Evolutionary conservation across 768 basidiomycete genomes (phyloP), one percentile per base, ranked within the genome.

Genomic region (Panaeolus papilionaceus): DNA sequence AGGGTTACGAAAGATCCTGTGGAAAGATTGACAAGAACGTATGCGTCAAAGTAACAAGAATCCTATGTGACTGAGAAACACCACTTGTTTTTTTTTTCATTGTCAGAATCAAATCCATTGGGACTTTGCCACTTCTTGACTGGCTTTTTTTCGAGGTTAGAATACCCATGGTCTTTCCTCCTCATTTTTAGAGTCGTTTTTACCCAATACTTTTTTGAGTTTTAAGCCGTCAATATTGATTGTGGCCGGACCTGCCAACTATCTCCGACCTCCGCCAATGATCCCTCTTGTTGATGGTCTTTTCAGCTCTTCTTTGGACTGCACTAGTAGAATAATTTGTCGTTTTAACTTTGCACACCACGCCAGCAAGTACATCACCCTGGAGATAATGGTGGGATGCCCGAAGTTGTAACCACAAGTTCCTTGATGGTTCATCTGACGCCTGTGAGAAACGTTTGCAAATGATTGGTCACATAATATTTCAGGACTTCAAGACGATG

Each of bases 241-340:
- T 58, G 54, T 58, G 54, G 54, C 54, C 54, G 54, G 54, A 58
- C 28, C 54, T 58, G 54, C 54, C 54, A 58, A 58, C 20, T 58
- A 58, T 58, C 54, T 58, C 54, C 54, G 54, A 58, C 54, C 54
- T 58, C 54, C 54, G 54, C 54, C 54, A 58, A 58, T 58, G 54
- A 58, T 58, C 54, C 54, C 11, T 58, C 28, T 58, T 58, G 33
- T 58, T 58, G 54, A 58, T 58, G 5, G 54, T 16, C 33, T 18
- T 16, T 28, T 26, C 11, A 58, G 10, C 28, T 9, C 33, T 33
- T 58, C 54, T 28, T 58, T 37, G 9, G 26, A 4, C 28, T 58
- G 28, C 3, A 23, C 54, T 49, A 58, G 54, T 58, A 9, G 54
- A 58, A 58, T 58, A 28, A 12, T 58, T 58, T 58, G 54, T 58